Conservation (phyloP, 352 stramenopile genomes). For the Globisporangium irregulare region DNA sequence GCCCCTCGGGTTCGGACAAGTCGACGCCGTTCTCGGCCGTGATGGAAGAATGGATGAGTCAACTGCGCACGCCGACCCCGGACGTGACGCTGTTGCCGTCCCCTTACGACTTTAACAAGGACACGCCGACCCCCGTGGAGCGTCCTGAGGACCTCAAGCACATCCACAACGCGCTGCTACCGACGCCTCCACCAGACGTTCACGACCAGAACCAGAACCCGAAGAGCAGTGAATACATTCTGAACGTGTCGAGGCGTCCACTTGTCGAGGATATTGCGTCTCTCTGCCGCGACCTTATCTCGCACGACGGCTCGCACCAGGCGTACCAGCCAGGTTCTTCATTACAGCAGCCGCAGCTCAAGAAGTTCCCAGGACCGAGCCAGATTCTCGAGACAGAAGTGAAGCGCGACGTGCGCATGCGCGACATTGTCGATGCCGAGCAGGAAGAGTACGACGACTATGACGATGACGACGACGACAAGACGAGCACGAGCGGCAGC, state of each 20-base stretch:
- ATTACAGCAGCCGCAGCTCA: conserved; percentile 1
- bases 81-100: conserved; percentile 79
- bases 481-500: conserved; percentile 15
- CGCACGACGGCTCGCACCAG: conserved; percentile 40
- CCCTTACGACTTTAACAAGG: conserved; percentile 76
- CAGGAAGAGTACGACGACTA: conserved; percentile 16
- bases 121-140: conserved; percentile 71
- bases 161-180: conserved; percentile 73
- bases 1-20: conserved; percentile 9
- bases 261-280: conserved; percentile 78
- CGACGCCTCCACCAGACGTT: conserved; percentile 57
- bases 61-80: conserved; percentile 70
- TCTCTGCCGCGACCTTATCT: conserved; percentile 74
- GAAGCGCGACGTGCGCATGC: conserved; percentile 17
- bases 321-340: background rate
- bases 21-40: conserved; percentile 63
- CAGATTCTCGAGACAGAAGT: conserved; percentile 11
- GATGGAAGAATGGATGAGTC: conserved; percentile 83
- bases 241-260: conserved; percentile 37
- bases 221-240: conserved; percentile 61
- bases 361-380: conserved; percentile 16
- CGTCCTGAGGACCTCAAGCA: conserved; percentile 63
- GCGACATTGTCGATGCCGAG: conserved; percentile 7
- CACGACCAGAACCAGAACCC: conserved; percentile 58
- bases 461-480: conserved; percentile 24